Conservation (phyloP, 2,329 filamentous ascomycete species). For the Waltergamsia citrina region DNA sequence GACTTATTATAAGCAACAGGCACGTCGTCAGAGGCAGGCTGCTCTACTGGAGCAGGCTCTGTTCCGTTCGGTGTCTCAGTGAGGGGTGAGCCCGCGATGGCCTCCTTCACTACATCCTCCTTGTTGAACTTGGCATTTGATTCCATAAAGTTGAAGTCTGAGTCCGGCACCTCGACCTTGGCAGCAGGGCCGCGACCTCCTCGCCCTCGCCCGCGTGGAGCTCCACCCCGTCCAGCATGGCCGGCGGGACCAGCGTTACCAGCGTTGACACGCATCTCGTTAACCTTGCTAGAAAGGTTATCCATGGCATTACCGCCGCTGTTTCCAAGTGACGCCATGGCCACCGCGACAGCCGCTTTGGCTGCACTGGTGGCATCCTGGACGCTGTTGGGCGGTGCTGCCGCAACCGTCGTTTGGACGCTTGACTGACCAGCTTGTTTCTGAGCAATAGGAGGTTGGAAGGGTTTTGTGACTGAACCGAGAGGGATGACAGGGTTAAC, state of each 20-base stretch:
- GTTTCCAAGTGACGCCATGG: conserved; percentile 61
- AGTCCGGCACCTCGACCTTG: conserved; percentile 80
- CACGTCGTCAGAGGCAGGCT: conserved; percentile 30
- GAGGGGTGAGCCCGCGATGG: conserved; percentile 66
- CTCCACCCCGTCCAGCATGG: conserved; percentile 14
- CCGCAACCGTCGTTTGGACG: conserved; percentile 26
- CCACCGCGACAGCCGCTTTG: conserved; percentile 68
- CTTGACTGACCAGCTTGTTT: conserved; percentile 17
- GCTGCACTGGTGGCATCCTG: conserved; percentile 66
- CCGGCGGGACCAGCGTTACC: conserved; percentile 22
- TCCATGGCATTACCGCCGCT: conserved; percentile 45
- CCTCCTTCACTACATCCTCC: conserved; percentile 67
- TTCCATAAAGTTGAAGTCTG: conserved; percentile 83
- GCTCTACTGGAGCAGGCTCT: conserved; percentile 24
- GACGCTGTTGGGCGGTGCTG: conserved; percentile 28
- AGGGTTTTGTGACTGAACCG: conserved; percentile 30
- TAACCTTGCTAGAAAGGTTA: conserved; percentile 64
- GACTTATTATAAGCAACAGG: conserved; percentile 71
- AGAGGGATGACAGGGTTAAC: conserved; percentile 60
- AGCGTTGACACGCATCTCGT: conserved; percentile 65
- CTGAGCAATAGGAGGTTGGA: conserved; percentile 19
- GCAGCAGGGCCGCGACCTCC: conserved; percentile 34
- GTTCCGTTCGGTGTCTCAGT: conserved; percentile 37
- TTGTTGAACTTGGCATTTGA: conserved; percentile 39
- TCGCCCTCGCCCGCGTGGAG: conserved; percentile 39